A percentile compares a stretch with the other conserved stretches of the same genome.
phyloP scores from a whole-genome alignment of 202 grass and related monocot species.

The Sporobolus alterniflorus region DNA sequence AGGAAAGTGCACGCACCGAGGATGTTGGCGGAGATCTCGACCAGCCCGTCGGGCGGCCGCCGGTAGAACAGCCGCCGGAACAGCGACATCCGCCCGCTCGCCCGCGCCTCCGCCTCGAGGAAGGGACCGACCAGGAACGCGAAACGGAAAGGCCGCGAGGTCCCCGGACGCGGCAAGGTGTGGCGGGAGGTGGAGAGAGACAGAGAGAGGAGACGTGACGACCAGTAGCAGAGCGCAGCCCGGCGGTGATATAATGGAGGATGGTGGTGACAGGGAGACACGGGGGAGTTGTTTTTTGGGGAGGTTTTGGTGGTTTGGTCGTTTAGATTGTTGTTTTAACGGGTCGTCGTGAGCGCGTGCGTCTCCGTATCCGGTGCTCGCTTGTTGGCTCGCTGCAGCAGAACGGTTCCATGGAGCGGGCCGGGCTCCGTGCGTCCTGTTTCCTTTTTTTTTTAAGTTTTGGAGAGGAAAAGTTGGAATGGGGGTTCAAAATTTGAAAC shows the following conservation, averaged over 20 bases:
- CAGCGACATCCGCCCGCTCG: constrained; percentile 55
- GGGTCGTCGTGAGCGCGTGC: constrained; percentile 45
- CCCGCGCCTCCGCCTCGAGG: background rate
- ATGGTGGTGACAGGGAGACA: background rate
- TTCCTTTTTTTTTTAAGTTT: background rate
- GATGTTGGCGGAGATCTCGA: constrained; percentile 69
- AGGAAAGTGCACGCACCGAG: constrained; percentile 39
- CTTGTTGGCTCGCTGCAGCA: background rate
- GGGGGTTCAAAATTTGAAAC: constrained; percentile 12
- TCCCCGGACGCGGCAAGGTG: background rate
- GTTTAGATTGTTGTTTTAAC: constrained; percentile 36
- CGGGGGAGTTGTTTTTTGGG: constrained; percentile 40
- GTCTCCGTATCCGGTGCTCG: background rate
- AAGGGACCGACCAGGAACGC: background rate
- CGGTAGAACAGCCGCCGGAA: constrained; percentile 76
- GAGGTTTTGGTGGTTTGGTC: constrained; percentile 24
- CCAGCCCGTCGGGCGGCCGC: constrained; percentile 56
- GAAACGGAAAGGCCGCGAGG: background rate
- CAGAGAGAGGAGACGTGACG: constrained; percentile 25
- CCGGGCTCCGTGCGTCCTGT: background rate
- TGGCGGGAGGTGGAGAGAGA: background rate
- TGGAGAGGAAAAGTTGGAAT: background rate
- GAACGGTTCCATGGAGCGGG: constrained; percentile 24
- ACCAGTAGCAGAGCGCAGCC: constrained; percentile 19
- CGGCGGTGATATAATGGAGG: constrained; percentile 4